Conservation (phyloP, 2,329 filamentous ascomycete genomes). For the Exophiala aquamarina region DNA sequence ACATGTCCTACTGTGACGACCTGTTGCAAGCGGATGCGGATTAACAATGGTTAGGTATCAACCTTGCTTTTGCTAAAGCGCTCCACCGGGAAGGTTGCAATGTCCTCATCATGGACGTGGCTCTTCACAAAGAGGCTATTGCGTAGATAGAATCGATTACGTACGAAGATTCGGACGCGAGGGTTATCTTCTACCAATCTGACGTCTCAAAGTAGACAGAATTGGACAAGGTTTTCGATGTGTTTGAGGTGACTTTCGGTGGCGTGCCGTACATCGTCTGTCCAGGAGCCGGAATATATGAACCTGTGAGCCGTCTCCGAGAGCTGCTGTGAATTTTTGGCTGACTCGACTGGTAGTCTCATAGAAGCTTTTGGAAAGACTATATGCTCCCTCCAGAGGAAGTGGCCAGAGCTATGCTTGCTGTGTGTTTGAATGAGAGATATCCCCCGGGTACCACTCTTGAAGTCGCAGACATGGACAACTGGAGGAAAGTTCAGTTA, state of each 20-base stretch:
- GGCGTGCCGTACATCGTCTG: conserved; percentile 44
- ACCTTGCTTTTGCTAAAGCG: conserved; percentile 42
- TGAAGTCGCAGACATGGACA: too few relatives aligned
- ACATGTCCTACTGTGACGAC: too few relatives aligned
- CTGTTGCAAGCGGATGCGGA: too few relatives aligned
- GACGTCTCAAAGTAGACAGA: conserved; percentile 51
- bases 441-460: too few relatives aligned
- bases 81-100: conserved; percentile 45
- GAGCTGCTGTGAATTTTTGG: too few relatives aligned
- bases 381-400: too few relatives aligned
- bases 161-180: conserved; percentile 19
- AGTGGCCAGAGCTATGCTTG: too few relatives aligned
- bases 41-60: conserved; percentile 36
- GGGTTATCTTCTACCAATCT: conserved; percentile 44
- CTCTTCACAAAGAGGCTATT: conserved; percentile 45
- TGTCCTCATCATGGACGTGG: conserved; percentile 45
- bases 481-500: too few relatives aligned
- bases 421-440: too few relatives aligned
- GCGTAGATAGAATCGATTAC: conserved; percentile 39
- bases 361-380: too few relatives aligned
- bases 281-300: conserved; percentile 43
- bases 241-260: conserved; percentile 50
- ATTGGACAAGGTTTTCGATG: conserved; percentile 49
- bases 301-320: conserved; percentile 36
- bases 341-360: too few relatives aligned